phyloP scores from a whole-genome alignment of 2,329 filamentous ascomycete genomes.

The Beauveria rudraprayagi region DNA sequence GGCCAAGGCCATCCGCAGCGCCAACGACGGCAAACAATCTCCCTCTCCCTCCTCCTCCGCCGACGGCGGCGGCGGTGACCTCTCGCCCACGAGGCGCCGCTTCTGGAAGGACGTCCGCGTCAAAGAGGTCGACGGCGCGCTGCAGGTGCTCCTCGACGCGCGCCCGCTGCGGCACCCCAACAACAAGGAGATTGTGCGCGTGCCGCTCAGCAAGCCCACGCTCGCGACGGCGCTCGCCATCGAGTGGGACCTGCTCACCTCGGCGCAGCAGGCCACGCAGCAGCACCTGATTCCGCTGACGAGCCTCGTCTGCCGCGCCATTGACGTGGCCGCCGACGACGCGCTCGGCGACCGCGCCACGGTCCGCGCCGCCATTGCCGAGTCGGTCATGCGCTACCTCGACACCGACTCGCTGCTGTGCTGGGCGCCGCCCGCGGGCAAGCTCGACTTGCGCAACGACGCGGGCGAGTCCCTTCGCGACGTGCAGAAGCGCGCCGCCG shows the following conservation, averaged over 20 bases:
- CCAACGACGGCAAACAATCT: conserved; percentile 21
- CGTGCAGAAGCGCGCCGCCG: conserved; percentile 61
- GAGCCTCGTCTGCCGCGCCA: conserved; percentile 70
- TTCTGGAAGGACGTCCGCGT: conserved; percentile 87
- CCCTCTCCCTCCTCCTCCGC: not conserved
- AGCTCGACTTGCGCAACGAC: conserved; percentile 39
- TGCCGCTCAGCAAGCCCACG: conserved; percentile 69
- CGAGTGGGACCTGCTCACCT: conserved; percentile 85
- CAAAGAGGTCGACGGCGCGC: conserved; percentile 49
- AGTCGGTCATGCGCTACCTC: conserved; percentile 72
- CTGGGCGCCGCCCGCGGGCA: conserved; percentile 58
- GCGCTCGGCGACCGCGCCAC: conserved; percentile 31
- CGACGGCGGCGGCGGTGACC: too few relatives aligned
- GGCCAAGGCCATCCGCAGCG: conserved; percentile 39
- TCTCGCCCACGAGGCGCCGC: conserved; percentile 49
- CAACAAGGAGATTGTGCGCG: conserved; percentile 60
- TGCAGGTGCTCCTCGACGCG: conserved; percentile 65
- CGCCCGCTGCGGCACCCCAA: conserved; percentile 71
- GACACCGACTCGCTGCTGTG: conserved; percentile 89
- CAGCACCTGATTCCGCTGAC: conserved; percentile 87
- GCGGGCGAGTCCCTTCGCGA: conserved; percentile 56
- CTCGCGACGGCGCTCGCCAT: conserved; percentile 80
- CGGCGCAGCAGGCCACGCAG: conserved; percentile 74
- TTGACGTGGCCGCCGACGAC: conserved; percentile 72
- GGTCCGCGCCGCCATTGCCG: conserved; percentile 56